Conservation (phyloP, 2,329 filamentous ascomycete genomes). For the Talaromyces rugulosus region DNA sequence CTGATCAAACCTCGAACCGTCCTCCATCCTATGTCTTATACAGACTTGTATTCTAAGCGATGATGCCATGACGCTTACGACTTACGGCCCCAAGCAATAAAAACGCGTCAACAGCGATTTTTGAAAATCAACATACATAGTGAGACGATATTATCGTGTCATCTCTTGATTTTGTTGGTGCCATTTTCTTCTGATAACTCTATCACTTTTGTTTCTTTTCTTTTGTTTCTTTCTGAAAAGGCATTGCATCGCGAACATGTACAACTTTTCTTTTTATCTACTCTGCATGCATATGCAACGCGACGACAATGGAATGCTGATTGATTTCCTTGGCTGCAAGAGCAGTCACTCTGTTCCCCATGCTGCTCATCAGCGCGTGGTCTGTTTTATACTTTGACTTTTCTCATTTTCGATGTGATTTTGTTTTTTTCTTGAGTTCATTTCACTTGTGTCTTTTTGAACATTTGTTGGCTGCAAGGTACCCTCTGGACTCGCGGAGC, state of each 20-base stretch:
- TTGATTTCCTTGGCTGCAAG: neutral
- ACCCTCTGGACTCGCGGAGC: neutral
- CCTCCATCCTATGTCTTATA: slow-evolving; percentile 13
- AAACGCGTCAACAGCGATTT: slow-evolving; percentile 10
- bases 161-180: slow-evolving; percentile 9
- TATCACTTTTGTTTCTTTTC: slow-evolving; percentile 5
- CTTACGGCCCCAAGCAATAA: slow-evolving; percentile 15
- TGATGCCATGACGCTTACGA: slow-evolving; percentile 35
- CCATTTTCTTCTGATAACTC: slow-evolving; percentile 1
- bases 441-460: neutral
- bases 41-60: slow-evolving; percentile 35
- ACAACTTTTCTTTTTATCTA: slow-evolving; percentile 16
- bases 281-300: slow-evolving; percentile 13
- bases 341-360: slow-evolving; percentile 4
- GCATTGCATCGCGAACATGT: slow-evolving; percentile 14
- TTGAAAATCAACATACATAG: slow-evolving; percentile 11
- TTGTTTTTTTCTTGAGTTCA: slow-evolving; percentile 2
- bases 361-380: neutral
- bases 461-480: neutral
- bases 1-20: slow-evolving; percentile 17
- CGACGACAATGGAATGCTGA: slow-evolving; percentile 1
- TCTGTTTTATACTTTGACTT: slow-evolving; percentile 8
- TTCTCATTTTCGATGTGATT: neutral
- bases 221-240: slow-evolving; percentile 8
- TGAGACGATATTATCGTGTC: slow-evolving; percentile 5